These are phyloP conservation scores for Pichia sp. DNA, from an alignment of 1,139 yeast genomes.

Conservation along the genomic window DNA sequence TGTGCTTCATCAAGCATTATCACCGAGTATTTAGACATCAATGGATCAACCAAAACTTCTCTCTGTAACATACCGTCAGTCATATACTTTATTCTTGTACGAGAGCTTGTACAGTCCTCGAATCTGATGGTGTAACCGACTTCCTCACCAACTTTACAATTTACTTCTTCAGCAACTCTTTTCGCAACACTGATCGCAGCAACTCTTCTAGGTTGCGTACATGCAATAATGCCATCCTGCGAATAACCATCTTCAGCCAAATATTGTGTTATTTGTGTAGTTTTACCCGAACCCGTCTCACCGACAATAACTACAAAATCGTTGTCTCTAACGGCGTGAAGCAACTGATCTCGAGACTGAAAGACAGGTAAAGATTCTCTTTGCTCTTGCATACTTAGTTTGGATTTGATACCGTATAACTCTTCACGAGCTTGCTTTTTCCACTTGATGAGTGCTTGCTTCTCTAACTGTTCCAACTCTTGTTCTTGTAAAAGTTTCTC, in stretches of 20 bases:
- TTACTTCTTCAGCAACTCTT: conserved; percentile 60
- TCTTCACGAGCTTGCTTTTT: conserved; percentile 36
- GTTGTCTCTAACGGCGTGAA: conserved; percentile 49
- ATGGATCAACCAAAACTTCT: conserved; percentile 96
- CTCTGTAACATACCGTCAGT: conserved; percentile 98
- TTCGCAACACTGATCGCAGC: conserved; percentile 66
- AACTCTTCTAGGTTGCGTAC: conserved; percentile 70
- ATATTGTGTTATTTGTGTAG: conserved; percentile 57
- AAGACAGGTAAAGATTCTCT: conserved; percentile 69
- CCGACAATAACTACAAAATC: conserved; percentile 88
- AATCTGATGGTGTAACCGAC: conserved; percentile 80
- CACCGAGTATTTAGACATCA: conserved; percentile 72
- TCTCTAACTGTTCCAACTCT: conserved; percentile 17
- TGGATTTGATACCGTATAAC: conserved; percentile 48
- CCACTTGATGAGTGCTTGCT: conserved; percentile 35
- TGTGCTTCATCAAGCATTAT: conserved; percentile 97
- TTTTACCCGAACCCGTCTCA: conserved; percentile 74
- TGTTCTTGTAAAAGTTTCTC: conserved; percentile 17
- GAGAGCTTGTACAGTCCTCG: conserved; percentile 75
- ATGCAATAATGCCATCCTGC: conserved; percentile 64
- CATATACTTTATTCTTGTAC: conserved; percentile 88
- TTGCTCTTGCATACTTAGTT: conserved; percentile 51
- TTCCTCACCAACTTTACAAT: conserved; percentile 46
- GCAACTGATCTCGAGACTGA: conserved; percentile 46
- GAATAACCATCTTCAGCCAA: conserved; percentile 89